These are phyloP conservation scores for Zasmidium citrigriseum DNA, from an alignment of 2,329 filamentous ascomycete species.

Conservation along the genomic window DNA sequence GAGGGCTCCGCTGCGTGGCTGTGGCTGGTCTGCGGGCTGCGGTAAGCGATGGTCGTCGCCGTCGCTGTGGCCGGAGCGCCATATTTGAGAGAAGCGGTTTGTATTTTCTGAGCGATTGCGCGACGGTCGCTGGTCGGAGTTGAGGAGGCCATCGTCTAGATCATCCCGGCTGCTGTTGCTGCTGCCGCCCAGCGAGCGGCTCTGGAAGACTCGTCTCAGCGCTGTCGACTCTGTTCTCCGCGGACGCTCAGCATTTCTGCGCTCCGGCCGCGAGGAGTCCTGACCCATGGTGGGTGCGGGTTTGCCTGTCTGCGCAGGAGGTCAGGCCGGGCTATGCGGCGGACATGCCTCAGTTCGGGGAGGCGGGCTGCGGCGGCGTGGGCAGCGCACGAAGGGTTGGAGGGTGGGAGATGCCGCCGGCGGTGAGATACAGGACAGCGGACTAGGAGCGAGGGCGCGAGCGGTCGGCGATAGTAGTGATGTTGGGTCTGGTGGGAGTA, in stretches of 20 bases:
- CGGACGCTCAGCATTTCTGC: conserved; percentile 10
- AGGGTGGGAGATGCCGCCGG: not conserved
- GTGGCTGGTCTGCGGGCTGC: conserved; percentile 9
- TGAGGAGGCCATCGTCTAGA: not conserved
- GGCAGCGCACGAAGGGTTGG: not conserved
- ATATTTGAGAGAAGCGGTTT: conserved; percentile 11
- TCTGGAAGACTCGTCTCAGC: conserved; percentile 2
- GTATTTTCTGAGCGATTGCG: not conserved
- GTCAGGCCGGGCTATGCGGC: conserved; percentile 7
- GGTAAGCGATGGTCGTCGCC: not conserved
- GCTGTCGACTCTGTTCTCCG: conserved; percentile 1
- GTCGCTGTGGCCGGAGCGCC: conserved; percentile 3
- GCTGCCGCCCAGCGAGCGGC: not conserved
- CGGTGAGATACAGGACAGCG: not conserved
- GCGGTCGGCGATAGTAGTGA: not conserved
- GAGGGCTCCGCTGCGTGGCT: conserved; percentile 14
- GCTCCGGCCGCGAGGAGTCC: conserved; percentile 30
- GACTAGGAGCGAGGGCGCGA: not conserved
- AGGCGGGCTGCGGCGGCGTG: not conserved
- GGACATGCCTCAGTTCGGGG: conserved; percentile 7
- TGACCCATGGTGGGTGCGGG: conserved; percentile 32
- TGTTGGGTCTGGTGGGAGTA: not conserved
- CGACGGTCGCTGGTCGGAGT: not conserved
- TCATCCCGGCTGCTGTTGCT: not conserved
- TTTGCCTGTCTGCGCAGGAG: conserved; percentile 1